Conservation (phyloP, 2,329 filamentous ascomycete species). For the Esteya vermicola region DNA sequence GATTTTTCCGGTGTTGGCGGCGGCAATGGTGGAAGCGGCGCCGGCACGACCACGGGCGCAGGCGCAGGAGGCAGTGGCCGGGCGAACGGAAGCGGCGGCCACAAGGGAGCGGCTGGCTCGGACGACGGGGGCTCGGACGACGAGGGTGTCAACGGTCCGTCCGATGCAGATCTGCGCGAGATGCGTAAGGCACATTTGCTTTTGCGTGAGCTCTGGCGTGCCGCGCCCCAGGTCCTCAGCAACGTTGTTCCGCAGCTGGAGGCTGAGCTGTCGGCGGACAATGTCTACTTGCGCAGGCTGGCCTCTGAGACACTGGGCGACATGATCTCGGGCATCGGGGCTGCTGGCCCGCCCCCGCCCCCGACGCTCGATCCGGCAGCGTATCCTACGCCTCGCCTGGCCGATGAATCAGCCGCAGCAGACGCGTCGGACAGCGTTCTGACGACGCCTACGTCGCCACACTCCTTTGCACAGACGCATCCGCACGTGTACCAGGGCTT, state of each 20-base stretch:
- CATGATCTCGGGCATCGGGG: constrained; percentile 85
- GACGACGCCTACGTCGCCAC: constrained; percentile 70
- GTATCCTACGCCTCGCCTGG: constrained; percentile 63
- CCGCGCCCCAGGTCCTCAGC: constrained; percentile 72
- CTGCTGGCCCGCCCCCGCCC: constrained; percentile 67
- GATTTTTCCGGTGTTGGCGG: constrained; percentile 58
- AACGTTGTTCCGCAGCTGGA: constrained; percentile 93
- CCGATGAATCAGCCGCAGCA: constrained; percentile 39
- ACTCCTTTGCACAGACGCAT: constrained; percentile 79
- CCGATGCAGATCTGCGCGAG: constrained; percentile 75
- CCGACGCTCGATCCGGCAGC: constrained; percentile 64
- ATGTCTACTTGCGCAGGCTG: constrained; percentile 69
- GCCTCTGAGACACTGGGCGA: constrained; percentile 92
- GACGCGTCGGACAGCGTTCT: constrained; percentile 46
- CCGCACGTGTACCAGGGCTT: constrained; percentile 70
- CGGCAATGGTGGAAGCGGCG: constrained; percentile 13
- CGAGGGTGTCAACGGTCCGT: constrained; percentile 42
- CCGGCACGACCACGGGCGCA: too few relatives aligned
- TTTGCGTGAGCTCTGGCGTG: constrained; percentile 85
- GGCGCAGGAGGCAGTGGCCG: background rate
- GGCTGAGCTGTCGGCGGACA: constrained; percentile 81
- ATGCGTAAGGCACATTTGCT: constrained; percentile 79
- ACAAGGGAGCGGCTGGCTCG: too few relatives aligned
- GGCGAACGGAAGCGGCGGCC: constrained; percentile 16
- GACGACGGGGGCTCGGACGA: constrained; percentile 42